These are phyloP conservation scores for Cicer chorassanicum DNA, from an alignment of 306 rosid species.

Conservation along the genomic window DNA sequence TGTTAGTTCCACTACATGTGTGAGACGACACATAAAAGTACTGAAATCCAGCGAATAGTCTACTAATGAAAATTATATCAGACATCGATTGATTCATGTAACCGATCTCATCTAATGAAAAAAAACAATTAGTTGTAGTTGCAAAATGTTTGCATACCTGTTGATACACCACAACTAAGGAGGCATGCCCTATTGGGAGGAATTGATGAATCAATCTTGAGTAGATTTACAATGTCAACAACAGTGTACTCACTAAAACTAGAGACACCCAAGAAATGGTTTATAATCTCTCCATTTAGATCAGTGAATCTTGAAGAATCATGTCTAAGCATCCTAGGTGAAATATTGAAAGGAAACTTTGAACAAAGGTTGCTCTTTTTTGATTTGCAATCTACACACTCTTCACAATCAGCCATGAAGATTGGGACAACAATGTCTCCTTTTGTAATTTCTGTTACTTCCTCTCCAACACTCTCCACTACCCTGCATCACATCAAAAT, in stretches of 20 bases:
- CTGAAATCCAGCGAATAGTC: too few species aligned
- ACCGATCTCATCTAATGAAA: background rate
- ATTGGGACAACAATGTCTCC: conserved; percentile 78
- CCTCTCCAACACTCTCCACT: conserved; percentile 85
- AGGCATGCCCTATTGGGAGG: conserved; percentile 80
- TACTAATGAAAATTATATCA: too few species aligned
- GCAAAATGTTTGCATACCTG: conserved; percentile 52
- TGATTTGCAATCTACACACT: conserved; percentile 73
- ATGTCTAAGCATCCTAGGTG: conserved; percentile 69
- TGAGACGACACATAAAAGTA: too few species aligned
- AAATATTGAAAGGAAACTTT: conserved; percentile 60
- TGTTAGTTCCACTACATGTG: too few species aligned
- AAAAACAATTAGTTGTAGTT: background rate
- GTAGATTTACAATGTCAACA: conserved; percentile 66
- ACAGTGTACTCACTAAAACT: conserved; percentile 86
- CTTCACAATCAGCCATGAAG: conserved; percentile 75
- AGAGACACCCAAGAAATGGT: conserved; percentile 76
- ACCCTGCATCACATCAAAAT: conserved; percentile 43
- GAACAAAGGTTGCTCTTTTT: conserved; percentile 75
- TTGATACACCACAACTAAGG: conserved; percentile 81
- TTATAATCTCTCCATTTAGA: conserved; percentile 61
- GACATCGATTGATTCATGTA: background rate
- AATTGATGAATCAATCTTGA: conserved; percentile 58
- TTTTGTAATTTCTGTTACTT: conserved; percentile 65
- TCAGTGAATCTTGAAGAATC: conserved; percentile 73